phyloP scores from a whole-genome alignment of 2,329 filamentous ascomycete genomes.

The Juglanconis sp. region DNA sequence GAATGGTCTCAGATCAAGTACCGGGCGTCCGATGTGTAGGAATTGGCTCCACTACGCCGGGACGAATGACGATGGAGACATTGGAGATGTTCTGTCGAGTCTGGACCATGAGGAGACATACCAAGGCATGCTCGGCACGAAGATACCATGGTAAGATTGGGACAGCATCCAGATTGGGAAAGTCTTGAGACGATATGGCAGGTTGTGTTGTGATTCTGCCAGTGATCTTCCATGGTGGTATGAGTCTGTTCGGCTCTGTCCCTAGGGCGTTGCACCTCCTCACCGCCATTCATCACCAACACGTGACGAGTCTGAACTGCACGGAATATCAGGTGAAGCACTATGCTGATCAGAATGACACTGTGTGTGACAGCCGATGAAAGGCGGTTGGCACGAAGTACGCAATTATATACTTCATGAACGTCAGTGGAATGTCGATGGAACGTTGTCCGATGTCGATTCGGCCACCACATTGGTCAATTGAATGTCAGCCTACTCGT shows the following conservation, averaged over 20 bases:
- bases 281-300: not conserved
- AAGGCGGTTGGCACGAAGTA: no score
- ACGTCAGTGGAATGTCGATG: no score
- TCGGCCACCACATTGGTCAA: not conserved
- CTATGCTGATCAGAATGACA: not conserved
- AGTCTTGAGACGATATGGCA: not conserved
- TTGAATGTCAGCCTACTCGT: not conserved
- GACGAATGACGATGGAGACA: no score
- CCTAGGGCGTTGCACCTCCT: not conserved
- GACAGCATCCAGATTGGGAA: not conserved
- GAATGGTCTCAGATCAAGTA: no score
- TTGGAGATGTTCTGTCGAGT: no score
- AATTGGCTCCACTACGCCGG: no score
- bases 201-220: not conserved
- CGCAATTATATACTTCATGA: no score
- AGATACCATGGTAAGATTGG: no score
- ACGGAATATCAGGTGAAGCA: not conserved
- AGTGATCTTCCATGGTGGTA: not conserved
- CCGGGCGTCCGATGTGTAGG: no score
- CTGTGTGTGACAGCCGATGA: not conserved
- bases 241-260: no score
- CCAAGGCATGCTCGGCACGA: not conserved
- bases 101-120: not conserved
- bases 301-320: not conserved
- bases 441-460: not conserved